Conservation (phyloP, 2,329 filamentous ascomycete species). For the Apiospora koreana region DNA sequence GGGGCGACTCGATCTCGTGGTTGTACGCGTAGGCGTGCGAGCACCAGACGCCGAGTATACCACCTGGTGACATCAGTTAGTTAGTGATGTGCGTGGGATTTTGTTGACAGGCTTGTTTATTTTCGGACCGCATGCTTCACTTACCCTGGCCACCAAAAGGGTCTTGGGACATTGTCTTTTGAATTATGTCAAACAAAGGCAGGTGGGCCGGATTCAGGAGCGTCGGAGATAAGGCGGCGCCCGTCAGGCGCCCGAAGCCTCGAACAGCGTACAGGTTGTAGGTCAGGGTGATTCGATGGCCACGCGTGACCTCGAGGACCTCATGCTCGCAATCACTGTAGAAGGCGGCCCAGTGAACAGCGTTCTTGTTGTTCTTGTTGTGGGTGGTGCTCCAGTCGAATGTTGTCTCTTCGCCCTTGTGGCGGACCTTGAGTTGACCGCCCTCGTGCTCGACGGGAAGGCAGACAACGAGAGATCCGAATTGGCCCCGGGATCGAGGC, state of each 20-base stretch:
- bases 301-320: conserved; percentile 47
- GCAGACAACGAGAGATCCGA: conserved; percentile 56
- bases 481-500: conserved; percentile 46
- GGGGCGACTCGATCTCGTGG: background rate
- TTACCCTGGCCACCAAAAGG: background rate
- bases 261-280: conserved; percentile 56
- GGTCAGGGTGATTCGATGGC: conserved; percentile 58
- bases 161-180: background rate
- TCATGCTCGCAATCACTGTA: conserved; percentile 56
- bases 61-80: background rate
- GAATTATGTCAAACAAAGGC: conserved; percentile 12
- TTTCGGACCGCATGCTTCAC: no score
- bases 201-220: conserved; percentile 1
- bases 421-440: conserved; percentile 44
- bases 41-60: background rate
- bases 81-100: background rate
- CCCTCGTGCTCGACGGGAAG: conserved; percentile 41
- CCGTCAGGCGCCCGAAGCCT: conserved; percentile 19
- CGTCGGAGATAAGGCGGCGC: background rate
- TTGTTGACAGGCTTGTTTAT: background rate
- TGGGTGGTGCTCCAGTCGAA: conserved; percentile 43
- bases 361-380: background rate
- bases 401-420: conserved; percentile 33
- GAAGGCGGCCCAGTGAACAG: conserved; percentile 50
- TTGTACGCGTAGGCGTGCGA: conserved; percentile 5